Percentiles rank a stretch among this genome's conserved stretches.
phyloP scores from a whole-genome alignment of 1,284 basidiomycete species.

The Ceratobasidium sp. region DNA sequence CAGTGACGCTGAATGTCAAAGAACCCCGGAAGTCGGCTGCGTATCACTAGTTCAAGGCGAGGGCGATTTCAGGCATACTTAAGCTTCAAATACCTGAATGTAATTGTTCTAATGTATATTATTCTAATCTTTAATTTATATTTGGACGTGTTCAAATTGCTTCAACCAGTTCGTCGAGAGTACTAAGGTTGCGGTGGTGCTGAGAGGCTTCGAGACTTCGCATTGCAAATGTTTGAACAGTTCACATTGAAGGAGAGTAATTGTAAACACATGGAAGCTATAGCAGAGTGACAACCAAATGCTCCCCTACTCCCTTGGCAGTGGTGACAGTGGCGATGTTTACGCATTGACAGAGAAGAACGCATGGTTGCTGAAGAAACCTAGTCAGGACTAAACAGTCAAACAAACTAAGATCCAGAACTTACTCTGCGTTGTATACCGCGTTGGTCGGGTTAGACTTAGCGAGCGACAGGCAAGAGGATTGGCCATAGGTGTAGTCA shows the following conservation, averaged over 20 bases:
- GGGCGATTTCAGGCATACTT: background rate
- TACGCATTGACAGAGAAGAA: constrained; percentile 43
- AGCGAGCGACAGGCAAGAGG: constrained; percentile 44
- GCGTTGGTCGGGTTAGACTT: constrained; percentile 41
- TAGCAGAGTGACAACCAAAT: background rate
- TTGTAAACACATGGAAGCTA: background rate
- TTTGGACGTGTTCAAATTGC: too few species aligned
- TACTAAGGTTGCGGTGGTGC: too few species aligned
- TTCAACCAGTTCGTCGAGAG: too few species aligned
- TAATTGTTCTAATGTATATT: too few species aligned
- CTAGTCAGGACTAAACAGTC: background rate
- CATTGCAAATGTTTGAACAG: background rate
- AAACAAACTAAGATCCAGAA: background rate
- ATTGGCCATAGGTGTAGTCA: constrained; percentile 45
- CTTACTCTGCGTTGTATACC: constrained; percentile 46
- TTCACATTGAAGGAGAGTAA: background rate
- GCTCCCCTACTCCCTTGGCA: background rate
- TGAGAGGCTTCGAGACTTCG: too few species aligned
- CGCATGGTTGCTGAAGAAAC: constrained; percentile 26
- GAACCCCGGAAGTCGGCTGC: background rate
- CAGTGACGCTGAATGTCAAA: background rate
- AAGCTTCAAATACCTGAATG: too few species aligned
- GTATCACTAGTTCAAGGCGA: background rate
- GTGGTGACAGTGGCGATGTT: background rate
- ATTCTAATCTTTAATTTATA: too few species aligned